Conservation (phyloP, 306 rosid genomes). For the Prunus mume region DNA sequence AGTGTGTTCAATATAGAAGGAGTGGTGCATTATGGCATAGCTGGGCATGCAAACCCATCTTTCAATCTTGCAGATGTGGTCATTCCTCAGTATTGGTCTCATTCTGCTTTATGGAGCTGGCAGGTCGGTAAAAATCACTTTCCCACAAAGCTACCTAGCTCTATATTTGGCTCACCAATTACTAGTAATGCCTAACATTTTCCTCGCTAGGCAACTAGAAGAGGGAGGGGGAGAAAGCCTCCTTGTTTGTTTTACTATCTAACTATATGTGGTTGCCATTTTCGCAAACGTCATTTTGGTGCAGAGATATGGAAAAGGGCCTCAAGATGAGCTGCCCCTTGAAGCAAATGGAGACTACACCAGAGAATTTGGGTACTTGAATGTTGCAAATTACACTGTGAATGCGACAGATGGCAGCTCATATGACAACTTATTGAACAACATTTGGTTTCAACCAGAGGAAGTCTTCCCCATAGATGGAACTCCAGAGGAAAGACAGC, state of each 20-base stretch:
- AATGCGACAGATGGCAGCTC: slow-evolving; percentile 26
- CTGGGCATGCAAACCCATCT: slow-evolving; percentile 60
- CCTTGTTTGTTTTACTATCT: not conserved
- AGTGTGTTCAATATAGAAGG: slow-evolving; percentile 51
- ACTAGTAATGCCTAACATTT: too few relatives aligned
- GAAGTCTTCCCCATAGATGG: slow-evolving; percentile 59
- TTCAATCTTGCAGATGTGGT: slow-evolving; percentile 60
- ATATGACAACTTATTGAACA: slow-evolving; percentile 47
- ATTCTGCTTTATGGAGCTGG: slow-evolving; percentile 65
- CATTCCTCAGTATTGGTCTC: slow-evolving; percentile 60
- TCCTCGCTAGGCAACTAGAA: too few relatives aligned
- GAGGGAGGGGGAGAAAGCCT: too few relatives aligned
- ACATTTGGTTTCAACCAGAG: slow-evolving; percentile 66
- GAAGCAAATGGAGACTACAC: slow-evolving; percentile 49
- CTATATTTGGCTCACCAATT: not conserved
- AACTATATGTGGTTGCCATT: not conserved
- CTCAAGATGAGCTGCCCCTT: slow-evolving; percentile 35
- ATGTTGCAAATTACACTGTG: slow-evolving; percentile 39
- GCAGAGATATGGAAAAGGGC: slow-evolving; percentile 52
- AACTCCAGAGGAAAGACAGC: slow-evolving; percentile 50
- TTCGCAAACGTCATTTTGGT: not conserved
- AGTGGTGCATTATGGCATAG: slow-evolving; percentile 65
- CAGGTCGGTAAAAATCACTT: slow-evolving; percentile 30
- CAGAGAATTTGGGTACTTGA: slow-evolving; percentile 36
- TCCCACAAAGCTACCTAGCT: not conserved